Evolutionary conservation across 495 filamentous ascomycete genomes (phyloP).

Genomic region (Neurospora terricola): DNA sequence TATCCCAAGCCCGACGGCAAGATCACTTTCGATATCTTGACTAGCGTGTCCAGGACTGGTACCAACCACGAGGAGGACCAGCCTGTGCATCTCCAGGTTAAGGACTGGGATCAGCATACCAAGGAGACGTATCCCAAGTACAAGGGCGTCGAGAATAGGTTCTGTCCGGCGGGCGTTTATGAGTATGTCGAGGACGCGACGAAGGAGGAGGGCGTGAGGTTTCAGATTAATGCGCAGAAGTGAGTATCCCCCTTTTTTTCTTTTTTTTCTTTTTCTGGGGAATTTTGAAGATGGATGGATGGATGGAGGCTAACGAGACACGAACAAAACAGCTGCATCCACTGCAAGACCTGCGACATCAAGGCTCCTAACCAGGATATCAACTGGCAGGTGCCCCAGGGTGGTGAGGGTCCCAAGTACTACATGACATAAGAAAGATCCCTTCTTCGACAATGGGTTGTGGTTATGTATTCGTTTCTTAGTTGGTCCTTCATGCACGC

Average conservation of each 20-base stretch:
- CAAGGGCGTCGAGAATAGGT: constrained; percentile 92
- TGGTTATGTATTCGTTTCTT: background rate
- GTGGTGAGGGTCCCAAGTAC: constrained; percentile 95
- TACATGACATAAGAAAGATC: constrained; percentile 71
- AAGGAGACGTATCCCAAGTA: constrained; percentile 73
- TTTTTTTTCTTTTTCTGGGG: too few species aligned
- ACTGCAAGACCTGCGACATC: constrained; percentile 99
- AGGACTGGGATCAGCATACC: constrained; percentile 87
- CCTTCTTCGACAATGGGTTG: too few species aligned
- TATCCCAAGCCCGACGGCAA: constrained; percentile 95
- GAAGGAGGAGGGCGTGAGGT: constrained; percentile 75
- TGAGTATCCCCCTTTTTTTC: too few species aligned
- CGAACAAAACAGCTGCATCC: constrained; percentile 63
- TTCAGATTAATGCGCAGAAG: constrained; percentile 98
- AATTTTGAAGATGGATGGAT: too few species aligned
- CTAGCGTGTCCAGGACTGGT: constrained; percentile 83
- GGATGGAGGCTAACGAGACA: too few species aligned
- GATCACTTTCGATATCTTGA: constrained; percentile 91
- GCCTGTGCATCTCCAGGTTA: constrained; percentile 87
- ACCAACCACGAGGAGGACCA: constrained; percentile 99
- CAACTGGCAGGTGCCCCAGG: constrained; percentile 91
- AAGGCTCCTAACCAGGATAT: constrained; percentile 95
- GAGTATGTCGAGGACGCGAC: constrained; percentile 90
- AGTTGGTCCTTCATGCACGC: background rate
- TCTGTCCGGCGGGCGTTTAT: constrained; percentile 98